Conservation (phyloP, 2,329 filamentous ascomycete species). For the Fusarium nurragi region DNA sequence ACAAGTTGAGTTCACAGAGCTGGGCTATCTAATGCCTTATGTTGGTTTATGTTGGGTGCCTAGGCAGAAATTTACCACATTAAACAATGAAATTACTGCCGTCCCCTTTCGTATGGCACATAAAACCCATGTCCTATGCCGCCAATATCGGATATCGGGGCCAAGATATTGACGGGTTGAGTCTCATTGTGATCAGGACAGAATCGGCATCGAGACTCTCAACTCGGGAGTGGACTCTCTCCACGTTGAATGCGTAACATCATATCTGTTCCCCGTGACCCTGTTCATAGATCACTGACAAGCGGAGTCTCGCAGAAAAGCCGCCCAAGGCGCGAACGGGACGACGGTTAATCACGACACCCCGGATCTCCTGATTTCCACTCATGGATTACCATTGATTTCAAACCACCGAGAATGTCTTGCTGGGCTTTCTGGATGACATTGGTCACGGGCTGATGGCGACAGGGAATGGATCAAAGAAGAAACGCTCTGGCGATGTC, state of each 20-base stretch:
- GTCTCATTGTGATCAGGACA: conserved; percentile 18
- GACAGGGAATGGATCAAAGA: background rate
- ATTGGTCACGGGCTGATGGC: background rate
- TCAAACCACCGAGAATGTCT: background rate
- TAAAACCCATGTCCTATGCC: background rate
- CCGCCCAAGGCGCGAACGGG: conserved; percentile 5
- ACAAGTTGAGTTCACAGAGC: conserved; percentile 3
- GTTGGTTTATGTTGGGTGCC: conserved; percentile 9
- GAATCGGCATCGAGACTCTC: conserved; percentile 5
- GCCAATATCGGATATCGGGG: background rate
- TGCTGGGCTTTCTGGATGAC: background rate
- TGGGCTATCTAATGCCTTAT: background rate
- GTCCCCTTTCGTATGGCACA: conserved; percentile 1
- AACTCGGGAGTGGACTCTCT: conserved; percentile 11
- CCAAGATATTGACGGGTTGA: conserved; percentile 1
- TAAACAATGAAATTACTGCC: conserved; percentile 1
- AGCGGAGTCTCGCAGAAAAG: conserved; percentile 21
- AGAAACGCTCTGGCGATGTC: background rate
- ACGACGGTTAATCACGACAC: conserved; percentile 10
- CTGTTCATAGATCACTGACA: conserved; percentile 19
- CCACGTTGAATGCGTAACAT: conserved; percentile 34
- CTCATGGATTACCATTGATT: background rate
- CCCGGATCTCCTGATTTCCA: background rate
- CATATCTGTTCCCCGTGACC: conserved; percentile 13
- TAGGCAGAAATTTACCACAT: conserved; percentile 26